Percentiles rank a stretch among this genome's conserved stretches.
Conservation (phyloP, 495 filamentous ascomycete genomes). For the Beverwykella pulmonaria region DNA sequence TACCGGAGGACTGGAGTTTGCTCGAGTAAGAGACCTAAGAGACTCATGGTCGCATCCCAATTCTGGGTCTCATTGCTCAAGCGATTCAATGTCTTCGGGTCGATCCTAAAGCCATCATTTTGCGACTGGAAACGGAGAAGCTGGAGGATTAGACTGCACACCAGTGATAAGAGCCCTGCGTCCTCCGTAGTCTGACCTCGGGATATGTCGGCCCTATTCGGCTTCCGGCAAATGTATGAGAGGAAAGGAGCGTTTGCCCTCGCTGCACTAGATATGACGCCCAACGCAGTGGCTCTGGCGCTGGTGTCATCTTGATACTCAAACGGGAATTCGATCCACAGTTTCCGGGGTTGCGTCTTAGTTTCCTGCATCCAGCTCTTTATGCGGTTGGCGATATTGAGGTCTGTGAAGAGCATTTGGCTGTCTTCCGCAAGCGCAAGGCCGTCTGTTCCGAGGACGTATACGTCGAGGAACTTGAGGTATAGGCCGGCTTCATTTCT, state of each 20-base stretch:
- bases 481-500: too few species aligned
- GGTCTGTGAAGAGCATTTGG: too few species aligned
- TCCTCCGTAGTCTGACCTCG: not conserved
- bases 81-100: not conserved
- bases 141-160: conserved; percentile 8
- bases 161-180: not conserved
- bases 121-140: not conserved
- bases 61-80: not conserved
- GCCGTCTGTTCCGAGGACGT: too few species aligned
- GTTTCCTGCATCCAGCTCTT: not conserved
- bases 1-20: not conserved
- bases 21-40: too few species aligned
- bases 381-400: too few species aligned
- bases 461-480: too few species aligned
- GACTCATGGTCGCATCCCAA: too few species aligned
- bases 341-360: not conserved
- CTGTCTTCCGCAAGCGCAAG: too few species aligned
- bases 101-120: not conserved
- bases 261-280: conserved; percentile 2
- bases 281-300: not conserved
- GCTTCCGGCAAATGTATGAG: not conserved
- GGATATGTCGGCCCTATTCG: not conserved
- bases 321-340: conserved; percentile 10
- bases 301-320: conserved; percentile 1
- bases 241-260: not conserved